phyloP scores from a whole-genome alignment of 2,329 filamentous ascomycete species.

The Annulohypoxylon truncatum region DNA sequence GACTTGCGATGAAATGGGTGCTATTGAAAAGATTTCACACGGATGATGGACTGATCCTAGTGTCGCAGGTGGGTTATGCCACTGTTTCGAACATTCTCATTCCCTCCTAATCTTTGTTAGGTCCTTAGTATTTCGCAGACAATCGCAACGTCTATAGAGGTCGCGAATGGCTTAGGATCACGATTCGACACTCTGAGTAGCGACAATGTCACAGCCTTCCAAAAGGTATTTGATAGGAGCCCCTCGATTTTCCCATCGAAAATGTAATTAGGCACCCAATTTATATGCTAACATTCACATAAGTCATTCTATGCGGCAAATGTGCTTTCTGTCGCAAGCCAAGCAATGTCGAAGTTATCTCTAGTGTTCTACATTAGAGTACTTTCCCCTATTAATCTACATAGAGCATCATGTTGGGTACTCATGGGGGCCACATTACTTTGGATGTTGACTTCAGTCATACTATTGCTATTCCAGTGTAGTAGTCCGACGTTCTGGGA shows the following conservation, averaged over 20 bases:
- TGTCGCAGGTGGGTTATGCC: neutral
- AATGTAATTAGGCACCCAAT: neutral
- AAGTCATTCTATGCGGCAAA: neutral
- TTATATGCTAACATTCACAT: neutral
- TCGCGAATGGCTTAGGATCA: neutral
- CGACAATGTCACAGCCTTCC: neutral
- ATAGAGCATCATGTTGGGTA: neutral
- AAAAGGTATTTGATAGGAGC: neutral
- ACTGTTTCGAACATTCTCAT: neutral
- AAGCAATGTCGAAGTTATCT: neutral
- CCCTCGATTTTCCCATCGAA: no score
- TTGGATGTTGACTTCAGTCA: neutral
- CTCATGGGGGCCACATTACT: neutral
- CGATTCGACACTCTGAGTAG: neutral
- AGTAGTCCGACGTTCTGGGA: neutral
- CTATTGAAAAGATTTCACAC: neutral
- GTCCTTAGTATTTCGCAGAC: neutral
- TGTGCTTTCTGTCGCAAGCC: neutral
- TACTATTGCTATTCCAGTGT: neutral
- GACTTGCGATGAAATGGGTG: neutral
- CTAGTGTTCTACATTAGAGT: neutral
- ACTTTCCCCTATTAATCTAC: neutral
- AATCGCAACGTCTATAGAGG: neutral
- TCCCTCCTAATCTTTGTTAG: neutral
- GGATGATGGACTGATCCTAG: neutral